Percentiles rank a stretch among this genome's conserved stretches.
Conservation (phyloP, 1,284 basidiomycete species). For the Fomitopsis betulina region DNA sequence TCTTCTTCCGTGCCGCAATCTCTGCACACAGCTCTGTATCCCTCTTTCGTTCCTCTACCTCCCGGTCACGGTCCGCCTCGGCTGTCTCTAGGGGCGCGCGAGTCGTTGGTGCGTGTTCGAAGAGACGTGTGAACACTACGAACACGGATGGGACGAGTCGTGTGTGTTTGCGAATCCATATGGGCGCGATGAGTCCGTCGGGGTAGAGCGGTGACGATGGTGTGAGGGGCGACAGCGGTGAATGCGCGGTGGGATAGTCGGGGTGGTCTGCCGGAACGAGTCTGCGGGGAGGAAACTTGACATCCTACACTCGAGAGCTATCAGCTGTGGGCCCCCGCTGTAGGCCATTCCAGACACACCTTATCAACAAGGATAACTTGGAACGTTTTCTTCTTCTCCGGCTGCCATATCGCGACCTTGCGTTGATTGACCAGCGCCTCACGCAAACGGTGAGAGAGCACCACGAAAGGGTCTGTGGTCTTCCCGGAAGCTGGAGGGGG, state of each 20-base stretch:
- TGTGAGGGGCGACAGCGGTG: slow-evolving; percentile 87
- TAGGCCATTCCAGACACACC: slow-evolving; percentile 26
- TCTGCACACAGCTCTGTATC: slow-evolving; percentile 78
- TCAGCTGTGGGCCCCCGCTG: neutral
- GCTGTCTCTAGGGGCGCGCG: slow-evolving; percentile 50
- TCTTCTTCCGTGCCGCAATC: slow-evolving; percentile 75
- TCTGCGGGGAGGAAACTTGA: slow-evolving; percentile 87
- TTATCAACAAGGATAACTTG: slow-evolving; percentile 81
- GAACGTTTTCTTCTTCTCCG: slow-evolving; percentile 68
- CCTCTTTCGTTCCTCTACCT: slow-evolving; percentile 62
- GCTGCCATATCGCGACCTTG: slow-evolving; percentile 59
- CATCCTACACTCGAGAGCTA: slow-evolving; percentile 34
- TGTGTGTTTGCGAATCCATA: slow-evolving; percentile 96
- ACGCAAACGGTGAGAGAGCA: slow-evolving; percentile 51
- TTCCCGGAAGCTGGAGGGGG: slow-evolving; percentile 15
- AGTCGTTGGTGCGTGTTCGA: slow-evolving; percentile 48
- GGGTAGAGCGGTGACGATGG: slow-evolving; percentile 87
- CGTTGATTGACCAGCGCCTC: slow-evolving; percentile 60
- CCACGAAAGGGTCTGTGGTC: slow-evolving; percentile 52
- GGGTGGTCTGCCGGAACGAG: slow-evolving; percentile 54
- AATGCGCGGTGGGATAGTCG: slow-evolving; percentile 56
- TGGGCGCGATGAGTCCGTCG: slow-evolving; percentile 93
- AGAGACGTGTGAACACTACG: slow-evolving; percentile 83
- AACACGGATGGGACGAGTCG: slow-evolving; percentile 90
- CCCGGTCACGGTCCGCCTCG: slow-evolving; percentile 47